Percentiles rank a stretch among this genome's conserved stretches.
phyloP scores from a whole-genome alignment of 306 rosid species.

The Canavalia ensiformis region DNA sequence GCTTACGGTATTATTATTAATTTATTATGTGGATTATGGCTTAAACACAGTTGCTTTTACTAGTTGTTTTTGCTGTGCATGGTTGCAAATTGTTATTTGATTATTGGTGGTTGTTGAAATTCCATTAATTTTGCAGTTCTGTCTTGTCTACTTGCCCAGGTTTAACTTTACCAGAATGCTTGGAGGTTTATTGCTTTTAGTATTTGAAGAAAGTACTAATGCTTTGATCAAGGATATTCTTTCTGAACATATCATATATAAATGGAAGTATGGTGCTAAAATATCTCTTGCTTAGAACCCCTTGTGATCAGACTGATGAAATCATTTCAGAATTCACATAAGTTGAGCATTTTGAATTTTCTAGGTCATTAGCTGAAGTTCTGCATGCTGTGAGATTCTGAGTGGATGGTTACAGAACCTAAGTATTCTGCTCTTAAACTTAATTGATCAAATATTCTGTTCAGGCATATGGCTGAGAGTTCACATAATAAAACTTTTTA shows the following conservation, averaged over 20 bases:
- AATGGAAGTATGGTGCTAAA: slow-evolving; percentile 7
- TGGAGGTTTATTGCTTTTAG: slow-evolving; percentile 1
- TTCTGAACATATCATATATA: slow-evolving; percentile 8
- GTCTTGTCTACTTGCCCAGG: not conserved
- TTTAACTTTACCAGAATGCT: not conserved
- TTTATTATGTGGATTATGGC: not conserved
- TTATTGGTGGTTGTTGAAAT: not conserved
- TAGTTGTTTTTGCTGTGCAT: slow-evolving; percentile 2
- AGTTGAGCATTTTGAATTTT: not conserved
- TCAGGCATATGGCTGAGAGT: not conserved
- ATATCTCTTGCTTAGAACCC: not conserved
- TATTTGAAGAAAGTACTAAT: not conserved
- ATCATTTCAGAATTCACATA: not conserved
- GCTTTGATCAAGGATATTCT: not conserved
- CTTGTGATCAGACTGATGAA: not conserved
- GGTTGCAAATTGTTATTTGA: not conserved
- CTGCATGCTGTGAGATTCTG: not conserved
- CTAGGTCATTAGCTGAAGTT: slow-evolving; percentile 6
- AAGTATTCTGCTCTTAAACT: not conserved
- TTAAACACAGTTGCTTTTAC: slow-evolving; percentile 1
- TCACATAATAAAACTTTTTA: not conserved
- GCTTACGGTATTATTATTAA: not conserved
- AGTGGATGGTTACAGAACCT: not conserved
- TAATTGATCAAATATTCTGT: not conserved
- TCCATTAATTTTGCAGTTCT: not conserved